Percentiles rank a stretch among this genome's conserved stretches.
Evolutionary conservation across 192 early-diverging fungal genomes (phyloP).

Genomic region (Chytriomyces hyalinus): DNA sequence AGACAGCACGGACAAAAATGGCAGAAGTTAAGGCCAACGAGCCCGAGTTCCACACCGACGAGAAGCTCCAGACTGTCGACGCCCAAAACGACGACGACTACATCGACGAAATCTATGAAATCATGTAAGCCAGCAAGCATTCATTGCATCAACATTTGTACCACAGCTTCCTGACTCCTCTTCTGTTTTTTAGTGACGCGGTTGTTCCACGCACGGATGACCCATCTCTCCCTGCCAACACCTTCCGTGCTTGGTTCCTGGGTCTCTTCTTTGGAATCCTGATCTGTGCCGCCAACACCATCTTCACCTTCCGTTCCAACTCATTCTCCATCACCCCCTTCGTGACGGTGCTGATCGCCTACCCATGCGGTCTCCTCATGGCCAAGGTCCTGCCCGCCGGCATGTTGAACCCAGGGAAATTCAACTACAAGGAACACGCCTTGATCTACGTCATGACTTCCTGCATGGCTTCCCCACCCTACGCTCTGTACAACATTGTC

Average conservation of each 20-base stretch:
- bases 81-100: background rate
- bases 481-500: too few species aligned
- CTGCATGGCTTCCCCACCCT: too few species aligned
- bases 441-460: too few species aligned
- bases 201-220: constrained; percentile 53
- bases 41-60: too few species aligned
- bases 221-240: constrained; percentile 46
- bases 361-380: constrained; percentile 72
- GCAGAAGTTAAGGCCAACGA: too few species aligned
- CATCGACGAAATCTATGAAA: background rate
- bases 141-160: background rate
- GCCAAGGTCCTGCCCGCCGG: constrained; percentile 39
- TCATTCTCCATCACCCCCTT: constrained; percentile 71
- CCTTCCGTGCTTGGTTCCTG: constrained; percentile 58
- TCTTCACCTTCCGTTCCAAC: constrained; percentile 88
- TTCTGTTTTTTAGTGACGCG: background rate
- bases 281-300: constrained; percentile 26
- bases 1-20: too few species aligned
- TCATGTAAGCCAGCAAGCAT: background rate
- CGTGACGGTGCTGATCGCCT: constrained; percentile 75
- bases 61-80: background rate
- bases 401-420: background rate
- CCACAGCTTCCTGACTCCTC: background rate
- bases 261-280: constrained; percentile 45
- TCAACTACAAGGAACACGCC: too few species aligned